Percentiles rank a stretch among this genome's conserved stretches.
Conservation (phyloP, 352 stramenopile species). For the Halophytophthora polymorphica region DNA sequence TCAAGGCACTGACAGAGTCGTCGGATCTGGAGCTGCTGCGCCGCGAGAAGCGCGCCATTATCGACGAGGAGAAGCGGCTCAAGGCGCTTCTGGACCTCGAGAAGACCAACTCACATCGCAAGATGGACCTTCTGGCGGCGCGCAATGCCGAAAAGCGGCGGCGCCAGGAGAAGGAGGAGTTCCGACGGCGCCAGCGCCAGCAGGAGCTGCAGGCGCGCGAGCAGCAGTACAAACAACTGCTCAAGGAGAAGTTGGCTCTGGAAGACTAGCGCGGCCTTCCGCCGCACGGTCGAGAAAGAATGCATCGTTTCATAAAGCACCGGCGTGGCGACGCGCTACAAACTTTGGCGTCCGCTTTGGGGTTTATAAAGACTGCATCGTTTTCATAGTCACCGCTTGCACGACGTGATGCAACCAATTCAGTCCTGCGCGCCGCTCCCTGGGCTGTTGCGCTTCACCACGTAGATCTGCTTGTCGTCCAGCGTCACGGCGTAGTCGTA, state of each 20-base stretch:
- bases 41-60: slow-evolving; percentile 92
- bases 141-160: slow-evolving; percentile 89
- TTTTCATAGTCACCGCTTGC: not conserved
- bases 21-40: slow-evolving; percentile 90
- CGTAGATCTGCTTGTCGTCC: slow-evolving; percentile 59
- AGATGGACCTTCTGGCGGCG: slow-evolving; percentile 89
- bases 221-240: slow-evolving; percentile 60
- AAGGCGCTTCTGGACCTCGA: slow-evolving; percentile 93
- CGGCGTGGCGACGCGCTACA: no score
- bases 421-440: slow-evolving; percentile 15
- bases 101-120: slow-evolving; percentile 91
- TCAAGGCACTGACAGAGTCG: slow-evolving; percentile 88
- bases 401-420: slow-evolving; percentile 3
- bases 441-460: slow-evolving; percentile 62
- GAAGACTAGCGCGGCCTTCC: slow-evolving; percentile 23
- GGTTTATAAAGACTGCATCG: not conserved
- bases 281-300: no score
- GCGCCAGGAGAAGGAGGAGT: slow-evolving; percentile 88
- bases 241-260: slow-evolving; percentile 82
- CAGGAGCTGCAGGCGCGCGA: slow-evolving; percentile 65
- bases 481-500: slow-evolving; percentile 73
- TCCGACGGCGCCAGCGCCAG: slow-evolving; percentile 60
- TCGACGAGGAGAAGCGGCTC: slow-evolving; percentile 92
- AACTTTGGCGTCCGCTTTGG: no score
- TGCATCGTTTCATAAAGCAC: no score